Evolutionary conservation across 352 stramenopile genomes (phyloP).

Genomic region (Blastocystis sp.): DNA sequence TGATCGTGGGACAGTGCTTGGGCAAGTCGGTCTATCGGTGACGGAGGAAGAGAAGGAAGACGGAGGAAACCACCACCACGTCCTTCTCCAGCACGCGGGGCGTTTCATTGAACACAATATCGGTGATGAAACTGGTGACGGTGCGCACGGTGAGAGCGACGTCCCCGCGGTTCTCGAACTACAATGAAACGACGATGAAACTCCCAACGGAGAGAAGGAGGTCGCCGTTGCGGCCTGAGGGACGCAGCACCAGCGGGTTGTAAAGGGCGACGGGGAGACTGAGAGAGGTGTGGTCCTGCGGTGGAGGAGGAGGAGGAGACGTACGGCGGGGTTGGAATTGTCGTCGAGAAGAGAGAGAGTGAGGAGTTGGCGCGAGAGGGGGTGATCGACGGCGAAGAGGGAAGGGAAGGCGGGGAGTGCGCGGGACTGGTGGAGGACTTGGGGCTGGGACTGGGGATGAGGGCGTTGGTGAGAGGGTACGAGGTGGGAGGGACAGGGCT

Average conservation of each 20-base stretch:
- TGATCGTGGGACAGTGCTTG: neutral
- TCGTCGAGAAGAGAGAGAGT: neutral
- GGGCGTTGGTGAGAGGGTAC: neutral
- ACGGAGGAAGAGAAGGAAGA: neutral
- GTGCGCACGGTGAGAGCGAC: neutral
- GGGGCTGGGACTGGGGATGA: neutral
- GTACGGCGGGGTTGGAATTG: neutral
- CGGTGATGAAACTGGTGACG: neutral
- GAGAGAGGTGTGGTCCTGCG: neutral
- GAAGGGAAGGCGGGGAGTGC: neutral
- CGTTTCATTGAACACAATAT: constrained; percentile 24
- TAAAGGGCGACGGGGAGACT: neutral
- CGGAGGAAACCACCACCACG: constrained; percentile 9
- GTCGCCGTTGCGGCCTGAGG: neutral
- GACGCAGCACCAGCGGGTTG: neutral
- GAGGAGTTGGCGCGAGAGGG: neutral
- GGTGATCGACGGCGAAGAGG: neutral
- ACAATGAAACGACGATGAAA: neutral
- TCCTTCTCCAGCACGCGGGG: neutral
- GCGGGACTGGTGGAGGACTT: neutral
- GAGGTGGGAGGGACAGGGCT: constrained; percentile 29
- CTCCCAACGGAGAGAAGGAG: neutral
- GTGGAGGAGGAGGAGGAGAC: neutral
- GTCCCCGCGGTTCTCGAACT: constrained; percentile 14
- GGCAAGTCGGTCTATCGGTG: constrained; percentile 1